phyloP scores from a whole-genome alignment of 805 yeast species.

The Lachancea cidri region DNA sequence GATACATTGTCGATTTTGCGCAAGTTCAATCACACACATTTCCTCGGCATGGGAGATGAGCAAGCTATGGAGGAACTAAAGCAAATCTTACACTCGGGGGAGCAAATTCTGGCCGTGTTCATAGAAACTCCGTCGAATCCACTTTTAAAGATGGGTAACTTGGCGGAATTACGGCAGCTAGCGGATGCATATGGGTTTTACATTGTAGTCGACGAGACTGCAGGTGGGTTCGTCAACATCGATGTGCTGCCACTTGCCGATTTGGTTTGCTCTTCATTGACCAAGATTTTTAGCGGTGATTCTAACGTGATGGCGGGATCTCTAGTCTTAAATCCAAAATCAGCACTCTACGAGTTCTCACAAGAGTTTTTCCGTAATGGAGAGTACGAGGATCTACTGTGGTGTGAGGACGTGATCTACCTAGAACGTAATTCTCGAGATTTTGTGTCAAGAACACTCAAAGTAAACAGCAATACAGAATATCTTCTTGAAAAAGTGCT shows the following conservation, averaged over 20 bases:
- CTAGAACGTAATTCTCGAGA: slow-evolving; percentile 93
- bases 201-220: slow-evolving; percentile 88
- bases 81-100: slow-evolving; percentile 52
- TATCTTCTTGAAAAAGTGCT: slow-evolving; percentile 51
- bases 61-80: slow-evolving; percentile 58
- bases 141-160: slow-evolving; percentile 77
- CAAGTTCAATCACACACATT: slow-evolving; percentile 90
- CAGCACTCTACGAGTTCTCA: slow-evolving; percentile 46
- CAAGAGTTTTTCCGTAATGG: slow-evolving; percentile 37
- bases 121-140: slow-evolving; percentile 97
- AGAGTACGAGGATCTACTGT: slow-evolving; percentile 66
- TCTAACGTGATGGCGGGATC: slow-evolving; percentile 96
- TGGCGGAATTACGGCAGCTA: slow-evolving; percentile 56
- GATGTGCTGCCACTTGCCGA: slow-evolving; percentile 80
- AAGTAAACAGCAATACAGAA: slow-evolving; percentile 51
- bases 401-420: slow-evolving; percentile 94
- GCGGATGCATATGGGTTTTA: slow-evolving; percentile 69
- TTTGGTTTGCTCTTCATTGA: slow-evolving; percentile 77
- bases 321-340: slow-evolving; percentile 66
- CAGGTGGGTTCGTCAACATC: slow-evolving; percentile 83
- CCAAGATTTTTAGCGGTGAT: slow-evolving; percentile 91
- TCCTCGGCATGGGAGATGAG: slow-evolving; percentile 80
- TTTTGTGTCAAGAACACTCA: slow-evolving; percentile 56
- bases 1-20: slow-evolving; percentile 81
- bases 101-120: slow-evolving; percentile 67